Evolutionary conservation across 2,329 filamentous ascomycete species (phyloP).

Genomic region (Trichoderma citrinoviride): DNA sequence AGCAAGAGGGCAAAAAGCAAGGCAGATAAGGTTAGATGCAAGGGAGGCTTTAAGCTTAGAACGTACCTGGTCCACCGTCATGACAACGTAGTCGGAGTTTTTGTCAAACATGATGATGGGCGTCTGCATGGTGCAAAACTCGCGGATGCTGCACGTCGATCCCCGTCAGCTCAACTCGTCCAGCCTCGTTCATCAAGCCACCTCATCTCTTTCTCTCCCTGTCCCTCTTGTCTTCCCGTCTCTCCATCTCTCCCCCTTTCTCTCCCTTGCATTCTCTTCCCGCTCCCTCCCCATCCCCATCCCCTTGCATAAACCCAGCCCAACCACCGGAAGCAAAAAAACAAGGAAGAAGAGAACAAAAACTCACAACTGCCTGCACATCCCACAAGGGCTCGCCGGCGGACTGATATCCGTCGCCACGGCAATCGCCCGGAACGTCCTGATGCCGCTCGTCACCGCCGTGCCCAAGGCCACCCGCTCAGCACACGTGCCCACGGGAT

Average conservation of each 20-base stretch:
- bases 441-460: conserved; percentile 63
- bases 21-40: not conserved
- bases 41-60: not conserved
- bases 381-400: conserved; percentile 79
- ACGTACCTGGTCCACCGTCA: conserved; percentile 63
- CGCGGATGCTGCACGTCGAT: conserved; percentile 58
- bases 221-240: no score
- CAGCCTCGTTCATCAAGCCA: conserved; percentile 1
- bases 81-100: conserved; percentile 67
- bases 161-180: conserved; percentile 21
- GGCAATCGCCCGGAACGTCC: conserved; percentile 71
- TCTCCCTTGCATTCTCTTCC: no score
- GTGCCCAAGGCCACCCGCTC: conserved; percentile 86
- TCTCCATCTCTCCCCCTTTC: no score
- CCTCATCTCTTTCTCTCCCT: not conserved
- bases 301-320: no score
- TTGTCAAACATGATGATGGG: conserved; percentile 94
- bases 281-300: no score
- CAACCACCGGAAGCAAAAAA: not conserved
- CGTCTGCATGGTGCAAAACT: conserved; percentile 66
- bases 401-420: conserved; percentile 76
- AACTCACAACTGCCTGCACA: conserved; percentile 88
- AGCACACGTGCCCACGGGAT: conserved; percentile 93
- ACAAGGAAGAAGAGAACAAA: not conserved
- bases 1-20: not conserved